Evolutionary conservation across 345 rosid genomes (phyloP), one percentile per base, ranked within the genome.

Genomic region (Triadica sebifera): DNA sequence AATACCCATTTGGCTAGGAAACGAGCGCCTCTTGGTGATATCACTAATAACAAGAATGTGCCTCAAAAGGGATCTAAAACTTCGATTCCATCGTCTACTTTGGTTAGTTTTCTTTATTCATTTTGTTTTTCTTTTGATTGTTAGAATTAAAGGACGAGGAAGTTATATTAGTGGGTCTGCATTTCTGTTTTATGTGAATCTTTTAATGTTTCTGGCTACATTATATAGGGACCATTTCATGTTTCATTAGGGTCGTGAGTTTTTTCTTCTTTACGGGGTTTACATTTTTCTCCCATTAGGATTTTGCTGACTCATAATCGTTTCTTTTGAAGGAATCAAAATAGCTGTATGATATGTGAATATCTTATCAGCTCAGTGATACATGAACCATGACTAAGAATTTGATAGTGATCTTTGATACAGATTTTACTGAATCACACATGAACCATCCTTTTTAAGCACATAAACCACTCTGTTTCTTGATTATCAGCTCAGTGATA

Each of bases 1-100:
- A 78, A 81, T 24, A 75, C 89, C 22, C 84, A 80, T 53, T 74
- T 37, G 41, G 71, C 71, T 56, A 90, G 88, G 88, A 88, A 87
- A 84, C 85, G 97, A 78, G 89, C 90, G 19, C 96, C 97, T 16
- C 92, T 93, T 34, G 75, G 85, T 65, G 90, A 93, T 72, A 81
- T 93, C 72, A 86, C 94, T 2, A 93, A 91, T 78, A 88, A 83
- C 15, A 91, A 80, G 79, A 89, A 75, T 20, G 74, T 53, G 46
- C 19, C 77, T 62, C 82, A 55, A 13, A 77, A 70, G 66, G 82
- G 56, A 6, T 79, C 86, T 0, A 86, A 84, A 77, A 60, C 76
- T 84, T 79, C 84, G 2, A 70, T 76, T 65, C 71, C 89, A 5
- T 75, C 87, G 25, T 86, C 97, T 51, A 72, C 83, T 75, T 53